Percentiles rank a stretch among this genome's conserved stretches.
These are phyloP conservation scores for Corylus heterophylla DNA, from an alignment of 306 rosid species.

Conservation along the genomic window DNA sequence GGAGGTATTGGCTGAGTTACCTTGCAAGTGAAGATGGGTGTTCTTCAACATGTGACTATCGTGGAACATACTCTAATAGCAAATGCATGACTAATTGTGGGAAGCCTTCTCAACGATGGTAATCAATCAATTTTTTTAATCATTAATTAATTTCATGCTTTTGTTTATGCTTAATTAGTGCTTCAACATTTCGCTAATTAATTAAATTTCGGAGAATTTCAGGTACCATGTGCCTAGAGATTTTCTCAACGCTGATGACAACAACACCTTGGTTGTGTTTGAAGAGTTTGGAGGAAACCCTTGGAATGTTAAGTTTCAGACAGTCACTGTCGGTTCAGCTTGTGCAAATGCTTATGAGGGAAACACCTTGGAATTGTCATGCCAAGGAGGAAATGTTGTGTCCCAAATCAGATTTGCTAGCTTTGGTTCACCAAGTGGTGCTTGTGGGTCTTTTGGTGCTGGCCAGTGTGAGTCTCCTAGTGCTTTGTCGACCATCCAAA, in stretches of 20 bases:
- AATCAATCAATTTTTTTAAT: not conserved
- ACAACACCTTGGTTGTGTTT: constrained; percentile 26
- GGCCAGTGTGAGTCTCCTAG: constrained; percentile 22
- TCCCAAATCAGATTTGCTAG: constrained; percentile 33
- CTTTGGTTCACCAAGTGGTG: constrained; percentile 22
- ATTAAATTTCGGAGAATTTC: not conserved
- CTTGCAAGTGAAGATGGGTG: constrained; percentile 5
- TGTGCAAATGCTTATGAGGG: constrained; percentile 38
- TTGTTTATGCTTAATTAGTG: not conserved
- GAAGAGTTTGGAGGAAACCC: constrained; percentile 49
- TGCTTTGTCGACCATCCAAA: not conserved
- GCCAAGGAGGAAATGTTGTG: constrained; percentile 24
- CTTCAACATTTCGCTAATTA: too few species aligned
- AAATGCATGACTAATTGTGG: constrained; percentile 25
- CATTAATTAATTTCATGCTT: not conserved
- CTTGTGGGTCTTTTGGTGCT: constrained; percentile 13
- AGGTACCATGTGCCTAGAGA: constrained; percentile 42
- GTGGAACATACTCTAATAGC: not conserved
- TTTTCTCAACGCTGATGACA: constrained; percentile 19
- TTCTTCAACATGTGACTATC: constrained; percentile 15
- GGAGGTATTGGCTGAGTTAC: constrained; percentile 23
- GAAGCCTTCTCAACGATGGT: constrained; percentile 31
- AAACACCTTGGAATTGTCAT: constrained; percentile 25
- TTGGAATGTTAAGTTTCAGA: constrained; percentile 24
- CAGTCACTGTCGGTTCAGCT: constrained; percentile 17